A percentile compares a stretch with the other conserved stretches of the same genome.
These are phyloP conservation scores for Phytophthora cryptogea DNA, from an alignment of 352 stramenopile genomes.

Conservation along the genomic window DNA sequence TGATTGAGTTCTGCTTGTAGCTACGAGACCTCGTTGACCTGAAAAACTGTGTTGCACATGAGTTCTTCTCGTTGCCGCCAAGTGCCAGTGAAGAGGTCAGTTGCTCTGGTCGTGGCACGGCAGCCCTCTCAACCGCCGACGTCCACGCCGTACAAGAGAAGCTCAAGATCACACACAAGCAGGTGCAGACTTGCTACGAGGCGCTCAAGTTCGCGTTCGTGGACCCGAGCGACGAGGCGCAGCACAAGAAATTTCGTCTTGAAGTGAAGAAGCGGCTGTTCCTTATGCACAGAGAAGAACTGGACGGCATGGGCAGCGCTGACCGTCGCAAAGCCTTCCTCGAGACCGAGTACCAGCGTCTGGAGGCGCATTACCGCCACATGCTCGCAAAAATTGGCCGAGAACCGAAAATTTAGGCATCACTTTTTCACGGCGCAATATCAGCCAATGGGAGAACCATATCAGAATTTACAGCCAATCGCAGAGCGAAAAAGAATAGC, in stretches of 20 bases:
- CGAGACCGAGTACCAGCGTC: slow-evolving; percentile 57
- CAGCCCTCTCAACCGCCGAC: slow-evolving; percentile 44
- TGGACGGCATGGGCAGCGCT: slow-evolving; percentile 70
- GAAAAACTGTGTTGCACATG: slow-evolving; percentile 58
- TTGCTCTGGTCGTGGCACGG: slow-evolving; percentile 44
- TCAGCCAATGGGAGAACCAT: slow-evolving; percentile 5
- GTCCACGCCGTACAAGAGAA: slow-evolving; percentile 69
- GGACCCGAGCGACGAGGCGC: slow-evolving; percentile 47
- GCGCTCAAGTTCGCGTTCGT: slow-evolving; percentile 68
- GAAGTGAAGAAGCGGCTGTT: slow-evolving; percentile 87
- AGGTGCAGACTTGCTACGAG: slow-evolving; percentile 86
- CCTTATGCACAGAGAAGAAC: slow-evolving; percentile 64
- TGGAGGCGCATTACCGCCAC: slow-evolving; percentile 59
- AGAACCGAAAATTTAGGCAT: slow-evolving; percentile 3
- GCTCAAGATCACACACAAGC: slow-evolving; percentile 79
- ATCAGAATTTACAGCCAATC: slow-evolving; percentile 11
- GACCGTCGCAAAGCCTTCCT: slow-evolving; percentile 84
- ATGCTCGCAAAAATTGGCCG: slow-evolving; percentile 40
- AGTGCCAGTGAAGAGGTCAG: slow-evolving; percentile 16
- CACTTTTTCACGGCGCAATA: slow-evolving; percentile 1
- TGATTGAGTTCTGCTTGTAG: slow-evolving; percentile 28
- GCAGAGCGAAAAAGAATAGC: slow-evolving; percentile 8
- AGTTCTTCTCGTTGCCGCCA: slow-evolving; percentile 63
- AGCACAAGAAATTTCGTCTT: slow-evolving; percentile 70
- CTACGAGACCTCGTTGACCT: slow-evolving; percentile 75